Percentiles rank a stretch among this genome's conserved stretches.
Evolutionary conservation across 768 basidiomycete species (phyloP).

Genomic region (Naganishia antarctica): DNA sequence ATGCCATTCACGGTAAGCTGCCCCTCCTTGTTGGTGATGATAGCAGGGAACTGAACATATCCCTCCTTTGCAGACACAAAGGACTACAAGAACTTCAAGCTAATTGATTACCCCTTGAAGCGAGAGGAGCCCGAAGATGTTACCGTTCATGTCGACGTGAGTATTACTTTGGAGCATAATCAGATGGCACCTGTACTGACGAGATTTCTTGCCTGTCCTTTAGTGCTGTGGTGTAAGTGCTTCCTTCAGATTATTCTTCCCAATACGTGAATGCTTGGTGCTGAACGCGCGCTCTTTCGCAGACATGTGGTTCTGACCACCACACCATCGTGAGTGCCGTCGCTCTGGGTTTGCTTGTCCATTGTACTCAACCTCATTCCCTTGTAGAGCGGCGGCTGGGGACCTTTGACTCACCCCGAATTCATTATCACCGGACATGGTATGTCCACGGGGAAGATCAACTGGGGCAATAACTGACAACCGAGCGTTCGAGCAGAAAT

Average conservation of each 20-base stretch:
- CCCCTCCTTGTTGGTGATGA: neutral
- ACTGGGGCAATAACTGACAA: neutral
- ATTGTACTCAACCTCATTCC: neutral
- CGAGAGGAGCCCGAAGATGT: slow-evolving; percentile 41
- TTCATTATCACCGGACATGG: slow-evolving; percentile 45
- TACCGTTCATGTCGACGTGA: slow-evolving; percentile 42
- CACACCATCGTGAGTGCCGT: slow-evolving; percentile 39
- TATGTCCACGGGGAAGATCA: neutral
- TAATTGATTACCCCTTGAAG: slow-evolving; percentile 47
- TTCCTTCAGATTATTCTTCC: neutral
- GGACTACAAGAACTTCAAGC: slow-evolving; percentile 47
- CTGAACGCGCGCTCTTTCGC: neutral
- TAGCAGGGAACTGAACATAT: neutral
- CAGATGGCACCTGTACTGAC: too few species aligned
- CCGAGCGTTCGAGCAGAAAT: slow-evolving; percentile 32
- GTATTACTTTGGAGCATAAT: too few species aligned
- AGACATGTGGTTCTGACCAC: slow-evolving; percentile 35
- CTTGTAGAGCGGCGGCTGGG: slow-evolving; percentile 42
- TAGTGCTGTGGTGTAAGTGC: slow-evolving; percentile 44
- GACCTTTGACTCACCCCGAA: slow-evolving; percentile 34
- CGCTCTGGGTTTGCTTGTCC: neutral
- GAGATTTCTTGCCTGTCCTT: neutral
- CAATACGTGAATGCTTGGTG: too few species aligned
- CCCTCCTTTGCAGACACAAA: slow-evolving; percentile 38
- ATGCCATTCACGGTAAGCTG: slow-evolving; percentile 28